Percentiles rank a stretch among this genome's conserved stretches.
Conservation (phyloP, 345 rosid genomes). For the Ceriops zippeliana region DNA sequence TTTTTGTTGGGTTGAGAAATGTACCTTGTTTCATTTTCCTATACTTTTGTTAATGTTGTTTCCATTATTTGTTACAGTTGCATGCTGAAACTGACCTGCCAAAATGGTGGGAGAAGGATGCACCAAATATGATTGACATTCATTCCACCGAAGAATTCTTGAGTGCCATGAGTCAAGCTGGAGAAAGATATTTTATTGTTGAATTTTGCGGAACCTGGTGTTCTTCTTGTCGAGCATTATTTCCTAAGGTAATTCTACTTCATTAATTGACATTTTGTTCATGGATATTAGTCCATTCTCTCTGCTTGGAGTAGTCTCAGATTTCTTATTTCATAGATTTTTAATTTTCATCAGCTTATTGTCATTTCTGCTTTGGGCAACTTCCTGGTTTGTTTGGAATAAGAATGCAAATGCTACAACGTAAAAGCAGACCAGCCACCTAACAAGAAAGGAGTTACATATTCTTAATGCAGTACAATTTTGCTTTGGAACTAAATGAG, state of each 20-base stretch:
- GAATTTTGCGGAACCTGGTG: conserved; percentile 98
- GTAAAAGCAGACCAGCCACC: background rate
- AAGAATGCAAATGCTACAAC: background rate
- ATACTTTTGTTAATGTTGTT: background rate
- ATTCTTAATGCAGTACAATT: too few relatives aligned
- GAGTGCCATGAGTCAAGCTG: conserved; percentile 65
- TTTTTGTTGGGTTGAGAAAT: background rate
- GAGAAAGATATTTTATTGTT: conserved; percentile 77
- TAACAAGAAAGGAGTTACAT: background rate
- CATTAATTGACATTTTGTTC: background rate
- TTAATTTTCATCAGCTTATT: background rate
- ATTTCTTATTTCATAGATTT: background rate
- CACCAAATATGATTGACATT: conserved; percentile 82
- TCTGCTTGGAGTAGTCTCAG: background rate
- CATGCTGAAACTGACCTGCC: conserved; percentile 72
- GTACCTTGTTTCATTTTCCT: conserved; percentile 8
- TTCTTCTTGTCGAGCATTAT: conserved; percentile 85
- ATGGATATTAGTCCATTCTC: background rate
- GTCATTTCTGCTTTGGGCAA: background rate
- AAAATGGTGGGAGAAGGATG: conserved; percentile 90
- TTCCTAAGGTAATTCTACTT: conserved; percentile 55
- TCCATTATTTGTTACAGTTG: conserved; percentile 38
- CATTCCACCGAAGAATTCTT: conserved; percentile 84
- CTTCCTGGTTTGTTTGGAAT: too few relatives aligned
- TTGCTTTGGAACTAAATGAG: too few relatives aligned